These are phyloP conservation scores for Helianthus annuus DNA, from an alignment of 129 eudicot species.

Conservation along the genomic window HanXRQr2.0-SUNRISE NC_035442.2:149738849-149739348, in stretches of 20 bases:
- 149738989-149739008: too few relatives aligned
- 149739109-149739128: neutral
- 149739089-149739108: neutral
- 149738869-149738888: too few relatives aligned
- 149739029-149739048: too few relatives aligned
- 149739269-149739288: neutral
- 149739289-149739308: conserved; percentile 5
- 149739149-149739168: conserved; percentile 61
- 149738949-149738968: too few relatives aligned
- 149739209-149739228: conserved; percentile 64
- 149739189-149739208: conserved; percentile 53
- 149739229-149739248: conserved; percentile 68
- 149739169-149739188: conserved; percentile 43
- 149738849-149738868: too few relatives aligned
- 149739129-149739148: conserved; percentile 70
- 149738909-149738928: too few relatives aligned
- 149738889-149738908: too few relatives aligned
- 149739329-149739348: conserved; percentile 60
- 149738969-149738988: too few relatives aligned
- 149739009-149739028: too few relatives aligned
- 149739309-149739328: conserved; percentile 39
- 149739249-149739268: neutral
- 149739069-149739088: too few relatives aligned
- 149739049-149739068: too few relatives aligned
- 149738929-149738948: too few relatives aligned